These are phyloP conservation scores for Aspergillus nidulans DNA, from an alignment of 495 filamentous ascomycete species.

Conservation along the genomic window DNA sequence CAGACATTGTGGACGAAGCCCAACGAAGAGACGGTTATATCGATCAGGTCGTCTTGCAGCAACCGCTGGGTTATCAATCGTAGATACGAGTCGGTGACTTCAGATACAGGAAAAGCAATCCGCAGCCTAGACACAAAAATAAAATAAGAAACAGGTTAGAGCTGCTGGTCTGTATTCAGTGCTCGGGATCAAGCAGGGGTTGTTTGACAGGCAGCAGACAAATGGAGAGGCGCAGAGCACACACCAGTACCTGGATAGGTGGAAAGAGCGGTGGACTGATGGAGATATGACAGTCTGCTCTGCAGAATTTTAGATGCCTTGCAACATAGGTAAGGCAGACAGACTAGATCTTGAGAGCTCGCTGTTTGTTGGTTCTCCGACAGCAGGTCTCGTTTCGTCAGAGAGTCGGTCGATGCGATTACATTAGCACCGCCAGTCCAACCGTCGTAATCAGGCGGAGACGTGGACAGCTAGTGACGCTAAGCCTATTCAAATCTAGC, in stretches of 20 bases:
- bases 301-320: conserved; percentile 3
- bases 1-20: conserved; percentile 35
- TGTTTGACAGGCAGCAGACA: conserved; percentile 14
- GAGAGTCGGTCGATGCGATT: conserved; percentile 17
- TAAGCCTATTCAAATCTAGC: conserved; percentile 26
- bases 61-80: conserved; percentile 23
- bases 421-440: conserved; percentile 14
- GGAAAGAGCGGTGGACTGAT: conserved; percentile 21
- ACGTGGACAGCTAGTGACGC: conserved; percentile 20
- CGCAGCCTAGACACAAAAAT: conserved; percentile 18
- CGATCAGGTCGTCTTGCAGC: conserved; percentile 34
- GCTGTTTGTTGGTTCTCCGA: neutral
- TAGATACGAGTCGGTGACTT: conserved; percentile 25
- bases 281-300: conserved; percentile 1
- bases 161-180: conserved; percentile 8
- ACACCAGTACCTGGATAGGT: conserved; percentile 17
- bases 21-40: conserved; percentile 16
- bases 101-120: conserved; percentile 17
- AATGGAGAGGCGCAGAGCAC: conserved; percentile 13
- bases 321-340: neutral
- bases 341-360: conserved; percentile 2
- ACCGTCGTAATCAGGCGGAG: conserved; percentile 25
- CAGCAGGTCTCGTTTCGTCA: conserved; percentile 12
- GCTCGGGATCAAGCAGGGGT: conserved; percentile 13
- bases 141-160: conserved; percentile 20